phyloP scores from a whole-genome alignment of 2,329 filamentous ascomycete genomes.

The Eutypella sp. region DNA sequence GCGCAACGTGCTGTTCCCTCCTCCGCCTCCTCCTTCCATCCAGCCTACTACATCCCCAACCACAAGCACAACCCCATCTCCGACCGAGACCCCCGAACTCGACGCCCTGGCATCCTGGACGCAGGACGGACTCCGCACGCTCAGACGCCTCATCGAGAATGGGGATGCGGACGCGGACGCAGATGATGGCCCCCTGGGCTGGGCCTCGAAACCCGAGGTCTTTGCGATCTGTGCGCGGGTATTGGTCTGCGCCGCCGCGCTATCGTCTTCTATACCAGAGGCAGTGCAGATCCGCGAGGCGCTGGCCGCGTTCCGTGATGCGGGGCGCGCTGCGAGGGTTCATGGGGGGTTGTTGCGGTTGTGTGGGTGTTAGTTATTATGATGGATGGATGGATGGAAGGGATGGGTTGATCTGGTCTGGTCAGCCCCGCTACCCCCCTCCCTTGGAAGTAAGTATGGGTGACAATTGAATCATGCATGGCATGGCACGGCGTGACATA shows the following conservation, averaged over 20 bases:
- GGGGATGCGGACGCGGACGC: constrained; percentile 6
- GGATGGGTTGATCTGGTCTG: no score
- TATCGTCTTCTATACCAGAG: constrained; percentile 14
- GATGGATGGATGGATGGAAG: background rate
- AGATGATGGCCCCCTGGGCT: constrained; percentile 65
- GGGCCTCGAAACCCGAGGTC: constrained; percentile 62
- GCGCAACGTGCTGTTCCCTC: constrained; percentile 43
- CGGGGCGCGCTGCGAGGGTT: constrained; percentile 11
- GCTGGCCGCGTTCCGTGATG: constrained; percentile 18
- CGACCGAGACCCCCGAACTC: constrained; percentile 10
- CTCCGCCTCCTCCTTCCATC: constrained; percentile 7
- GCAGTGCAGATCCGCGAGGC: constrained; percentile 9
- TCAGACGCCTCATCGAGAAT: constrained; percentile 28
- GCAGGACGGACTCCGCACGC: constrained; percentile 38
- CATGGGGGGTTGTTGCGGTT: constrained; percentile 24
- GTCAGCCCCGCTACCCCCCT: no score
- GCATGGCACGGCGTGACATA: no score
- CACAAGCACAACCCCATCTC: constrained; percentile 4
- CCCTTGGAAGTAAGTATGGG: no score
- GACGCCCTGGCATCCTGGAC: constrained; percentile 42
- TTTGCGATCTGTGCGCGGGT: constrained; percentile 56
- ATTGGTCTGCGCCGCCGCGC: constrained; percentile 33
- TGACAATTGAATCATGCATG: no score
- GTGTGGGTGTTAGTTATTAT: constrained; percentile 8
- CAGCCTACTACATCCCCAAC: background rate